Percentiles rank a stretch among this genome's conserved stretches.
phyloP scores from a whole-genome alignment of 441 rosid genomes.

The Arabidopsis lyrata region DNA sequence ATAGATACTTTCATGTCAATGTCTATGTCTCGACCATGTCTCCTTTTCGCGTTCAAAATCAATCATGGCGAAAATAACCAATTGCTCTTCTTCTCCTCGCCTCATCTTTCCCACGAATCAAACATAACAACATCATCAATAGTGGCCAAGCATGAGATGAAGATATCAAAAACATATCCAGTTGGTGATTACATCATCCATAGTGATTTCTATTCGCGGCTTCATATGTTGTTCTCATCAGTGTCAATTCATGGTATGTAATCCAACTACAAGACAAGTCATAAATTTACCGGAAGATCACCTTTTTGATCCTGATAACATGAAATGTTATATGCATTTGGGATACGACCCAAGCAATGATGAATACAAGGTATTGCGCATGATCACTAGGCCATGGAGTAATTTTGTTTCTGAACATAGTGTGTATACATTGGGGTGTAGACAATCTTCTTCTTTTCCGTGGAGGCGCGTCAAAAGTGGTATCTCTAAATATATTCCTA shows the following conservation, averaged over 20 bases:
- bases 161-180: neutral
- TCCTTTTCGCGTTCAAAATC: neutral
- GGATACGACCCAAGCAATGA: conserved; percentile 26
- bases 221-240: neutral
- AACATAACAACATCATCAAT: conserved; percentile 1
- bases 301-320: neutral
- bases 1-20: conserved; percentile 1
- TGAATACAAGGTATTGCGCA: conserved; percentile 12
- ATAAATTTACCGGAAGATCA: conserved; percentile 1
- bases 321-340: conserved; percentile 1
- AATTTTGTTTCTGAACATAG: conserved; percentile 8
- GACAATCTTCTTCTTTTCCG: conserved; percentile 3
- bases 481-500: neutral
- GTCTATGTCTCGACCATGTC: conserved; percentile 5
- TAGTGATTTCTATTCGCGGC: neutral
- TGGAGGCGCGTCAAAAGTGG: conserved; percentile 7
- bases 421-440: conserved; percentile 9
- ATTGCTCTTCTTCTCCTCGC: neutral
- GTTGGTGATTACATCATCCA: conserved; percentile 6
- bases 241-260: conserved; percentile 3
- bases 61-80: neutral
- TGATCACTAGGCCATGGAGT: neutral
- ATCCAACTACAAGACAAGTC: conserved; percentile 32
- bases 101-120: conserved; percentile 4
- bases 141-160: conserved; percentile 3